Percentiles rank a stretch among this genome's conserved stretches.
phyloP scores from a whole-genome alignment of 202 grass and related monocot species.

The Schoenoplectus triqueter region DNA sequence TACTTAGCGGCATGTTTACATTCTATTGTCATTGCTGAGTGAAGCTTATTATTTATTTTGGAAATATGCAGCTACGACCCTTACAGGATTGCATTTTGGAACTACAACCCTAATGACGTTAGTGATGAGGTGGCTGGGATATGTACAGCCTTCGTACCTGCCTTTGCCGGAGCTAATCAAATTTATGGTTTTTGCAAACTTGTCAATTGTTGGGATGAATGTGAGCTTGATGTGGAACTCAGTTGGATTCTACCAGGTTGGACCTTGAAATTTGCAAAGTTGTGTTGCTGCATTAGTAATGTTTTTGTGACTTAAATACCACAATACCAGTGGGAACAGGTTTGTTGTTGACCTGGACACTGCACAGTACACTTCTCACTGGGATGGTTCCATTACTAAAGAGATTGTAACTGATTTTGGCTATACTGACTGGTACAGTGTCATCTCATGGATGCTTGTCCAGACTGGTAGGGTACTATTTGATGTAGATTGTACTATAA shows the following conservation, averaged over 20 bases:
- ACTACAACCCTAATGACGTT: slow-evolving; percentile 63
- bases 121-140: slow-evolving; percentile 60
- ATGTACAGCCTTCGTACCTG: slow-evolving; percentile 60
- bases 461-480: background rate
- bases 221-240: slow-evolving; percentile 80
- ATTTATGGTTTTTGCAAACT: slow-evolving; percentile 65
- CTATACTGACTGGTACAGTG: background rate
- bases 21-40: slow-evolving; percentile 13
- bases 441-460: background rate
- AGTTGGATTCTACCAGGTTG: slow-evolving; percentile 77
- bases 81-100: slow-evolving; percentile 67
- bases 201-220: slow-evolving; percentile 73
- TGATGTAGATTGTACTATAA: background rate
- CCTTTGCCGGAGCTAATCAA: slow-evolving; percentile 57
- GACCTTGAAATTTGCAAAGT: background rate
- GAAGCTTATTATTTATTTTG: background rate
- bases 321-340: background rate
- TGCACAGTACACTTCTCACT: background rate
- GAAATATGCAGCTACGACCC: slow-evolving; percentile 57
- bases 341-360: background rate
- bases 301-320: background rate
- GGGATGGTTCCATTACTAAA: background rate
- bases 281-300: background rate
- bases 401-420: slow-evolving; percentile 9
- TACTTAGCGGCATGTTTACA: background rate